Percentiles rank a stretch among this genome's conserved stretches.
phyloP scores from a whole-genome alignment of 2,329 filamentous ascomycete species.

The Sphaerulina populicola region DNA sequence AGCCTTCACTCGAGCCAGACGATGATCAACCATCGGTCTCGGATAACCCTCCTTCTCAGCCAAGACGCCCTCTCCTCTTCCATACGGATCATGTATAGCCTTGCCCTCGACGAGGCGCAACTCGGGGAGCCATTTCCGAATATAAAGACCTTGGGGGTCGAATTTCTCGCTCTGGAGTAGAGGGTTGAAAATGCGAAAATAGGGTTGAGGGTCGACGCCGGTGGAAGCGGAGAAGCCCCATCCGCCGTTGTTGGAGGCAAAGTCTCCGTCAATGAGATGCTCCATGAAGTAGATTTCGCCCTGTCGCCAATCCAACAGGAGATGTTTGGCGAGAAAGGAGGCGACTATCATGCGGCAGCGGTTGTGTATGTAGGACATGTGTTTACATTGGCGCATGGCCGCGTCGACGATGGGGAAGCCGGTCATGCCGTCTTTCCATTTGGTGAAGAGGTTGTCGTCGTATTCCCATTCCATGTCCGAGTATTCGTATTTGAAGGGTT shows the following conservation, averaged over 20 bases:
- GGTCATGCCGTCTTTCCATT: slow-evolving; percentile 67
- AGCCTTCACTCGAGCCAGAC: slow-evolving; percentile 56
- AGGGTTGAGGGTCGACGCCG: slow-evolving; percentile 78
- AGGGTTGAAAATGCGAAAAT: slow-evolving; percentile 86
- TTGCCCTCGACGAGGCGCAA: slow-evolving; percentile 55
- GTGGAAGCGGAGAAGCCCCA: slow-evolving; percentile 60
- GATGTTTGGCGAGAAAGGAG: slow-evolving; percentile 70
- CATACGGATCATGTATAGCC: slow-evolving; percentile 75
- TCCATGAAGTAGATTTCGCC: slow-evolving; percentile 81
- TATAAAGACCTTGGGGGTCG: slow-evolving; percentile 69
- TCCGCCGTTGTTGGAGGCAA: slow-evolving; percentile 67
- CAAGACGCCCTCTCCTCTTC: slow-evolving; percentile 49
- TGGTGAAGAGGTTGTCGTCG: slow-evolving; percentile 56
- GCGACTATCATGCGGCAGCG: slow-evolving; percentile 76
- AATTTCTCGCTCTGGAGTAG: slow-evolving; percentile 79
- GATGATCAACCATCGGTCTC: slow-evolving; percentile 65
- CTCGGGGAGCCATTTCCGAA: slow-evolving; percentile 74
- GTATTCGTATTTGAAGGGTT: slow-evolving; percentile 75
- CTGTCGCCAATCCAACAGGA: slow-evolving; percentile 74
- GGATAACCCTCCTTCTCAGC: slow-evolving; percentile 66
- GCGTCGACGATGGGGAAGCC: slow-evolving; percentile 81
- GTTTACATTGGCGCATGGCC: slow-evolving; percentile 67
- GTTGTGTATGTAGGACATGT: slow-evolving; percentile 73
- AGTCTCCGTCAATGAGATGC: slow-evolving; percentile 68
- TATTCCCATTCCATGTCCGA: slow-evolving; percentile 78